Evolutionary conservation across 2,329 filamentous ascomycete species (phyloP).

Genomic region (Ophiostoma tasmaniense): DNA sequence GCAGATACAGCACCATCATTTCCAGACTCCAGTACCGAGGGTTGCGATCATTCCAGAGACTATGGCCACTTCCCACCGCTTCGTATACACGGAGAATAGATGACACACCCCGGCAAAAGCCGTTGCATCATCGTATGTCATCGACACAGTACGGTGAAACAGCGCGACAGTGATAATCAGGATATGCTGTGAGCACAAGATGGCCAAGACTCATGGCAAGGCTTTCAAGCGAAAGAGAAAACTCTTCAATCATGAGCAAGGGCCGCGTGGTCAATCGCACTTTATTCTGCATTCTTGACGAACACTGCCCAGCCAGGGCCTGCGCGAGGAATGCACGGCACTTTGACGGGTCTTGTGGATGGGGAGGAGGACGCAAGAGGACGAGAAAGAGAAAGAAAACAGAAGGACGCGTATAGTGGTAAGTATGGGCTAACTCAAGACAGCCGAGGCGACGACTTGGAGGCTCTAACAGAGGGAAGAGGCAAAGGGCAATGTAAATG

Average conservation of each 20-base stretch:
- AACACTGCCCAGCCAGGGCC: background rate
- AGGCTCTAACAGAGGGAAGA: background rate
- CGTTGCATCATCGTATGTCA: background rate
- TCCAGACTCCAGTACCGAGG: background rate
- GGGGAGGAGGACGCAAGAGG: background rate
- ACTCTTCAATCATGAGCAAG: background rate
- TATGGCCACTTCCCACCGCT: background rate
- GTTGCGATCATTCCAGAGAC: background rate
- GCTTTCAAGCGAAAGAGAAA: background rate
- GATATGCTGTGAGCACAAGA: background rate
- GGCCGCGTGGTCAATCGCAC: slow-evolving; percentile 1
- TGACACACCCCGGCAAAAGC: background rate
- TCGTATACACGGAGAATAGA: background rate
- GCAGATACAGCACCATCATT: background rate
- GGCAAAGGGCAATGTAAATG: background rate
- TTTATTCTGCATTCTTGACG: background rate
- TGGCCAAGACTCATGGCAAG: background rate
- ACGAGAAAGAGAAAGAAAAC: background rate
- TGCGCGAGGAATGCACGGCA: background rate
- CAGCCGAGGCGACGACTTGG: background rate
- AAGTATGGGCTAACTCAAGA: background rate
- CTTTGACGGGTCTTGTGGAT: background rate
- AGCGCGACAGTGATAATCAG: background rate
- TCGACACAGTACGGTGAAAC: background rate
- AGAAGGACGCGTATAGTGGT: background rate